A percentile compares a stretch with the other conserved stretches of the same genome.
Conservation (phyloP, 257 asterid genomes). For the Avicennia marina region DNA sequence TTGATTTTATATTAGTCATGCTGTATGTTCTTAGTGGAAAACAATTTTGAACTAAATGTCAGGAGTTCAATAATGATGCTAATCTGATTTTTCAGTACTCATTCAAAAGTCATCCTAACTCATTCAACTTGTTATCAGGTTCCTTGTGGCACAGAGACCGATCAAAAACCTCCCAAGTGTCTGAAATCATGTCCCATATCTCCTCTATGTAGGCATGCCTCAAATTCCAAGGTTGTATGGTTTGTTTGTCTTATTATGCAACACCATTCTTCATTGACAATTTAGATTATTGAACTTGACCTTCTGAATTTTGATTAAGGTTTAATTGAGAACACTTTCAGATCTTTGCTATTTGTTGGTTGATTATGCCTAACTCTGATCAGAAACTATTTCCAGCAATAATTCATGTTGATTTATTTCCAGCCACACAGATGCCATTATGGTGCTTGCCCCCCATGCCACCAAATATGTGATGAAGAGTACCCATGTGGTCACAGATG, state of each 20-base stretch:
- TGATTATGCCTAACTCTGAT: slow-evolving; percentile 2
- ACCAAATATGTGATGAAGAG: slow-evolving; percentile 62
- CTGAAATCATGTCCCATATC: slow-evolving; percentile 56
- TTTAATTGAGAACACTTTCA: neutral
- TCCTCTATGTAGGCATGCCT: slow-evolving; percentile 67
- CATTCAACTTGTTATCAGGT: slow-evolving; percentile 51
- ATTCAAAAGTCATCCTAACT: slow-evolving; percentile 9
- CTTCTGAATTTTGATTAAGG: neutral
- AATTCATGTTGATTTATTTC: slow-evolving; percentile 17
- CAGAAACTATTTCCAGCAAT: too few species aligned
- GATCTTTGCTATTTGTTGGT: neutral
- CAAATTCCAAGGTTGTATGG: slow-evolving; percentile 60
- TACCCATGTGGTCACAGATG: slow-evolving; percentile 83
- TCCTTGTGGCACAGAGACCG: slow-evolving; percentile 92
- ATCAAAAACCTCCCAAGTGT: slow-evolving; percentile 89
- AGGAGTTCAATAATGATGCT: too few species aligned
- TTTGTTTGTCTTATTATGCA: neutral
- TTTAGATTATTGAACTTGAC: neutral
- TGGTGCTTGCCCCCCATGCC: slow-evolving; percentile 90
- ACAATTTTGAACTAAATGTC: neutral
- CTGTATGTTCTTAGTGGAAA: neutral
- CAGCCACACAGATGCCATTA: slow-evolving; percentile 97
- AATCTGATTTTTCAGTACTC: too few species aligned
- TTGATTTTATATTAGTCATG: neutral
- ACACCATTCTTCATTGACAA: neutral